These are phyloP conservation scores for Trichoderma cornu-damae DNA, from an alignment of 2,329 filamentous ascomycete genomes.

Conservation along the genomic window DNA sequence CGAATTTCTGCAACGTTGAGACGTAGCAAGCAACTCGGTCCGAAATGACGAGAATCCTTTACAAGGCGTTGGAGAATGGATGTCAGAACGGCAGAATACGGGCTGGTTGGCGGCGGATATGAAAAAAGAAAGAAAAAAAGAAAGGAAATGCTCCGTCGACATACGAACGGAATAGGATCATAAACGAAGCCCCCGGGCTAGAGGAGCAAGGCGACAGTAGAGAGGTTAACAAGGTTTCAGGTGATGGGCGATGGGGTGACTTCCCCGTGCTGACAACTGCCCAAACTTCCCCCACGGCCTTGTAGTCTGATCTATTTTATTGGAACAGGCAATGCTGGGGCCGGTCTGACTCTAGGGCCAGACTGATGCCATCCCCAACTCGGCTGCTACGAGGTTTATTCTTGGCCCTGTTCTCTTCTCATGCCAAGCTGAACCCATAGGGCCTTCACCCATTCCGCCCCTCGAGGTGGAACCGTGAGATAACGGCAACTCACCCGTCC, in stretches of 20 bases:
- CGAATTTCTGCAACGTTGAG: background rate
- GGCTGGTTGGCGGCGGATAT: slow-evolving; percentile 6
- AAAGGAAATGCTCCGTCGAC: too few relatives aligned
- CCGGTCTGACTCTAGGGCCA: background rate
- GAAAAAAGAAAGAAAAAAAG: too few relatives aligned
- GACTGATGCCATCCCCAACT: background rate
- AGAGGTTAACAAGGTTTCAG: background rate
- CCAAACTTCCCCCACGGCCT: background rate
- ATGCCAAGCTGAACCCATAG: background rate
- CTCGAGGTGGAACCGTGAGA: background rate
- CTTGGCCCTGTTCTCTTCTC: background rate
- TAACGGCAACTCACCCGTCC: background rate
- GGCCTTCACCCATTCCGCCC: background rate
- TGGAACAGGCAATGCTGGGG: background rate
- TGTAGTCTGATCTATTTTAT: background rate
- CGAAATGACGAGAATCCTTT: slow-evolving; percentile 3
- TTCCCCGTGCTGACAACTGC: slow-evolving; percentile 6
- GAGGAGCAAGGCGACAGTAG: background rate
- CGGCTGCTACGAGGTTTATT: background rate
- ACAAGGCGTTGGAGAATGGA: background rate
- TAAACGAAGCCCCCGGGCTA: background rate
- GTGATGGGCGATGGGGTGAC: slow-evolving; percentile 1
- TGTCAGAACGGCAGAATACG: background rate
- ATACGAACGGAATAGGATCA: background rate
- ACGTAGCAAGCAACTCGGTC: background rate